Conservation (phyloP, 163 green algal genomes). For the Chlamydomonas reinhardtii region DNA sequence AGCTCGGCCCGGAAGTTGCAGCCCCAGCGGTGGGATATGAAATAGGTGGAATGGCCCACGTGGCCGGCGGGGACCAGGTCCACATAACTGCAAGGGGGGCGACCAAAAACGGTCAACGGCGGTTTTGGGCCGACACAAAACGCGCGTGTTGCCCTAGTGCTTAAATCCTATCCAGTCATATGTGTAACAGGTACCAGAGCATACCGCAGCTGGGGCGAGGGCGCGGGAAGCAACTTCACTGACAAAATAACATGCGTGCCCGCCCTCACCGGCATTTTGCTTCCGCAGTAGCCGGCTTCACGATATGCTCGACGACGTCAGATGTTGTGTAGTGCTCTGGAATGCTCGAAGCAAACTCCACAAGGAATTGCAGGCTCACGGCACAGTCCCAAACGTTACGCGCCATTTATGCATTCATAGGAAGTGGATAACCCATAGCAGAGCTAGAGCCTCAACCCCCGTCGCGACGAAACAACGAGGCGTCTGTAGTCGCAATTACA, state of each 20-base stretch:
- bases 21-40: slow-evolving; percentile 9
- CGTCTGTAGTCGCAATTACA: no score
- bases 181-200: no score
- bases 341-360: not conserved
- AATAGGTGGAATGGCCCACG: not conserved
- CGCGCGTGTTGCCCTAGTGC: no score
- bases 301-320: not conserved
- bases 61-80: not conserved
- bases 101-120: no score
- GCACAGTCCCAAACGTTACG: not conserved
- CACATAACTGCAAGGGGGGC: not conserved
- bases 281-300: not conserved
- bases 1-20: slow-evolving; percentile 9
- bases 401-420: not conserved
- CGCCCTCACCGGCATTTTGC: not conserved
- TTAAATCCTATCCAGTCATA: no score
- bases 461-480: no score
- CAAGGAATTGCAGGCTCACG: not conserved
- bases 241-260: no score
- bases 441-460: no score
- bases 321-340: not conserved
- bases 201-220: no score
- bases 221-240: no score
- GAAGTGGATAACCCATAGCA: no score
- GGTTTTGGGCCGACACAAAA: no score